Evolutionary conservation across 1,139 yeast species (phyloP).

Genomic region (Kazachstania sp.): DNA sequence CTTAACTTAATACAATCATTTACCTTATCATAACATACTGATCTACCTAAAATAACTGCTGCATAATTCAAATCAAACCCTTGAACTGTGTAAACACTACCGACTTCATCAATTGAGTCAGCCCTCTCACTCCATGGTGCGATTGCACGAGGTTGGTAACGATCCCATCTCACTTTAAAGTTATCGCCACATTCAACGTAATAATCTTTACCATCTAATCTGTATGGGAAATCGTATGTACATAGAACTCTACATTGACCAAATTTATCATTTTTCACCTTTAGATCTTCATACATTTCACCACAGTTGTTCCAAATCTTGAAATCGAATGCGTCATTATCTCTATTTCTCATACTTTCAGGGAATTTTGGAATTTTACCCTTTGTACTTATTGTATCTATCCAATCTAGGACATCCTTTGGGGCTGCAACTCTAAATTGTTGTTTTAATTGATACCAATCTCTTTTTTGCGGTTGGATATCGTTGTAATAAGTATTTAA

Average conservation of each 20-base stretch:
- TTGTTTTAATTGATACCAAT: conserved; percentile 28
- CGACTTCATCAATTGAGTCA: conserved; percentile 38
- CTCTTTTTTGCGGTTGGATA: conserved; percentile 12
- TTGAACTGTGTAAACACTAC: conserved; percentile 38
- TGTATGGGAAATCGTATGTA: conserved; percentile 38
- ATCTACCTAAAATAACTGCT: conserved; percentile 37
- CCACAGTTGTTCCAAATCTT: conserved; percentile 35
- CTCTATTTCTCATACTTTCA: conserved; percentile 4
- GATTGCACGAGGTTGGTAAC: conserved; percentile 33
- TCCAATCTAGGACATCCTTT: conserved; percentile 34
- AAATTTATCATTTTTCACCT: conserved; percentile 21
- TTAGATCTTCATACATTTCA: conserved; percentile 32
- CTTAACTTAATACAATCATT: conserved; percentile 30
- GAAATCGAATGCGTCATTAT: conserved; percentile 30
- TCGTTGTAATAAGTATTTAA: conserved; percentile 14
- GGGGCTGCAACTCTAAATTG: conserved; percentile 38
- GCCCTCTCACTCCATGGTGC: conserved; percentile 38
- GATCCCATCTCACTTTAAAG: conserved; percentile 37
- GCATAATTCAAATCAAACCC: conserved; percentile 39
- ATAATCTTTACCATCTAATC: conserved; percentile 36
- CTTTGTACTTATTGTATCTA: conserved; percentile 31
- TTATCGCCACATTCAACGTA: conserved; percentile 35
- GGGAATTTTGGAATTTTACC: conserved; percentile 31
- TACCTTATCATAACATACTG: conserved; percentile 32
- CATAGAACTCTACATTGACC: conserved; percentile 36